These are phyloP conservation scores for Tolypocladium ovalisporum DNA, from an alignment of 2,329 filamentous ascomycete species.

Conservation along the genomic window DNA sequence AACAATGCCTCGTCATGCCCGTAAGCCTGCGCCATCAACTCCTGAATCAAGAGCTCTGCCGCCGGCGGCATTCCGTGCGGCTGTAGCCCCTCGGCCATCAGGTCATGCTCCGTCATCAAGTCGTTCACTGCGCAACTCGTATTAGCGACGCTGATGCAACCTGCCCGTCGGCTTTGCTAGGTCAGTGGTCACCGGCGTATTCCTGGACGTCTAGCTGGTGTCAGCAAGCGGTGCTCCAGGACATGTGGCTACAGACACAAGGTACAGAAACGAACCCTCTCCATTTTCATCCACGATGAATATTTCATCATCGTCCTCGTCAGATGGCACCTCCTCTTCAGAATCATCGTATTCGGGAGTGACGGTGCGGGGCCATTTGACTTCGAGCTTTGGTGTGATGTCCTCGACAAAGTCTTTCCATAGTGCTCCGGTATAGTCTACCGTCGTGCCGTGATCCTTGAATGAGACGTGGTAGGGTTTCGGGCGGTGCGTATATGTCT, in stretches of 20 bases:
- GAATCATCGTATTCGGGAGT: slow-evolving; percentile 5
- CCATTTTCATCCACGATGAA: background rate
- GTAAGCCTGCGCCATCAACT: slow-evolving; percentile 3
- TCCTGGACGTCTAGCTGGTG: background rate
- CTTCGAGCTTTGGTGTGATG: slow-evolving; percentile 10
- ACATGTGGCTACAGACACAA: background rate
- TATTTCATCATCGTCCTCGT: background rate
- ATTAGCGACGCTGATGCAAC: background rate
- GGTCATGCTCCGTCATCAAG: background rate
- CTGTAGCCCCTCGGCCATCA: slow-evolving; percentile 1
- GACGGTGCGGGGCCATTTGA: slow-evolving; percentile 2
- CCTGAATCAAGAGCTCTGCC: slow-evolving; percentile 15
- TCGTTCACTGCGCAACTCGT: background rate
- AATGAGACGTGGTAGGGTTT: slow-evolving; percentile 7
- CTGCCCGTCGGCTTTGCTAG: background rate
- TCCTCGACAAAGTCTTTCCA: slow-evolving; percentile 23
- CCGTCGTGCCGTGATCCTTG: background rate
- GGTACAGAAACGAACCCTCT: background rate
- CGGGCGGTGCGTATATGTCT: slow-evolving; percentile 11
- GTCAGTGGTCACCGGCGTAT: background rate
- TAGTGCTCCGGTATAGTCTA: slow-evolving; percentile 22
- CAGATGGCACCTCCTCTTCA: slow-evolving; percentile 2
- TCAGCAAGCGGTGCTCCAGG: background rate
- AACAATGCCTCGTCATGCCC: background rate
- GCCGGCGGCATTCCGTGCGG: slow-evolving; percentile 7